Conservation (phyloP, 1,139 yeast species). For the Pichia sp. region DNA sequence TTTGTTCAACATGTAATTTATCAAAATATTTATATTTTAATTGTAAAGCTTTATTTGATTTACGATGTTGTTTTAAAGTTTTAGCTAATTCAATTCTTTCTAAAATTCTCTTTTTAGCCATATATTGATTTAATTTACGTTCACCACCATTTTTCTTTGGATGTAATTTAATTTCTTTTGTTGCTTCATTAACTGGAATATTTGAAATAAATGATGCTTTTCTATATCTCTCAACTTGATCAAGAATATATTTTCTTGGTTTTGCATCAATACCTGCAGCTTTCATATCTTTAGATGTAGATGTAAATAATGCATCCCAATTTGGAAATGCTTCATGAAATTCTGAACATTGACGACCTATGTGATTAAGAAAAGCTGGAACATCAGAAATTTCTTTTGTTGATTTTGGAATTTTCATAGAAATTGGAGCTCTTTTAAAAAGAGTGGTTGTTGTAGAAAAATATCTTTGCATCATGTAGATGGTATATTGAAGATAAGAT, state of each 20-base stretch:
- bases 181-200: background rate
- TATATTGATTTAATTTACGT: slow-evolving; percentile 63
- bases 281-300: slow-evolving; percentile 55
- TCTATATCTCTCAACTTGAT: slow-evolving; percentile 42
- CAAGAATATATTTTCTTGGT: slow-evolving; percentile 50
- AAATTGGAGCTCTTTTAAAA: background rate
- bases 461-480: background rate
- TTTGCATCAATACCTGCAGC: slow-evolving; percentile 73
- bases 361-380: slow-evolving; percentile 57
- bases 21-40: slow-evolving; percentile 15
- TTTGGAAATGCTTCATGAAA: slow-evolving; percentile 65
- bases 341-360: slow-evolving; percentile 71
- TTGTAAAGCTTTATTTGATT: slow-evolving; percentile 10
- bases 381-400: slow-evolving; percentile 61
- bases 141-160: slow-evolving; percentile 88
- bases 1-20: slow-evolving; percentile 12
- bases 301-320: slow-evolving; percentile 61
- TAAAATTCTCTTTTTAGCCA: slow-evolving; percentile 65
- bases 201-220: slow-evolving; percentile 47
- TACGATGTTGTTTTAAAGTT: slow-evolving; percentile 21
- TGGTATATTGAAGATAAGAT: background rate
- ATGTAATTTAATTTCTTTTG: slow-evolving; percentile 52
- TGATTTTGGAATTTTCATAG: slow-evolving; percentile 37
- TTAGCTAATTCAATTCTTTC: slow-evolving; percentile 36
- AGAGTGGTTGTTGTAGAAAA: slow-evolving; percentile 12